Evolutionary conservation across 163 green algal genomes (phyloP), one percentile per base, ranked within the genome.

Genomic region (Scenedesmus sp.): DNA sequence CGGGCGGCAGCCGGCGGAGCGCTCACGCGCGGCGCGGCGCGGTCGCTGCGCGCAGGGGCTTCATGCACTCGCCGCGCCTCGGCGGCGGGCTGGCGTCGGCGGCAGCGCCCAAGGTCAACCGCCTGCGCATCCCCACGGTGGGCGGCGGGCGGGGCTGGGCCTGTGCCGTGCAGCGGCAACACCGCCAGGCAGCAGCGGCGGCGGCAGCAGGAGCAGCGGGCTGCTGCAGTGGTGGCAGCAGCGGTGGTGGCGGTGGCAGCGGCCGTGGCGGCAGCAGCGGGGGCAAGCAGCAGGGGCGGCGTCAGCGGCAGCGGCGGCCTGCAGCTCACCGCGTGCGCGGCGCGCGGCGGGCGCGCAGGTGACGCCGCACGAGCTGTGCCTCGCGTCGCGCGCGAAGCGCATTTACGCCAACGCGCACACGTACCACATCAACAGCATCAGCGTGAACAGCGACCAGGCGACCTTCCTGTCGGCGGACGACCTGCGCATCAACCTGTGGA

Each of bases 401-500:
- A 72, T 93, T 4, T 98, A 93, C 78, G 76, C 88, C 24, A 97
- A 98, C 79, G 97, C 94, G 28, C 97, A 99, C 90, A 93, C 95
- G 1, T 99, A 99, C 89, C 96, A 99, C 92, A 98, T 99, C 82
- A 99, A 99, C 90, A 96, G 89, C 31, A 93, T 99, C 39, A 93
- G 89, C 3, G 85, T 97, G 10, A 97, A 93, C 85, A 95, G 88
- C 75, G 97, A 99, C 85, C 83, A 93, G 70, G 94, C 97, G 81
- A 99, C 95, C 10, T 99, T 98, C 86, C 89, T 99, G 60, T 96
- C 88, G 13, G 93, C 95, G 3, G 96, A 99, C 70, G 96, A 99
- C 87, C 87, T 99, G 83, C 87, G 95, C 31, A 89, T 99, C 66
- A 98, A 99, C 91, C 88, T 99, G 64, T 99, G 97, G 97, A 94